A percentile compares a stretch with the other conserved stretches of the same genome.
Evolutionary conservation across 305 asterid genomes (phyloP).

Genomic region (Salvia sclarea): DNA sequence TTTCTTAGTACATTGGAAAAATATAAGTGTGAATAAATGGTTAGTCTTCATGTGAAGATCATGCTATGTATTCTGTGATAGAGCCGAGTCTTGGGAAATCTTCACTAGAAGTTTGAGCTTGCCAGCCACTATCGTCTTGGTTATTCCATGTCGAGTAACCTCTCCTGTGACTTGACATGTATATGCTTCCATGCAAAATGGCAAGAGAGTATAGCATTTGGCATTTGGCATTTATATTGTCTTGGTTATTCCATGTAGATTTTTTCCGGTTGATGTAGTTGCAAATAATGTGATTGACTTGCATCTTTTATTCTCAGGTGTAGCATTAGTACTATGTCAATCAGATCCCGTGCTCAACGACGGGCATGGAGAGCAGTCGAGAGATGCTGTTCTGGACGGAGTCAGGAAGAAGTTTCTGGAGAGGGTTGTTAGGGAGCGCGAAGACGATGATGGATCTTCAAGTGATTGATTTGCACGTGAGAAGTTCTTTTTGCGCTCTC

Average conservation of each 20-base stretch:
- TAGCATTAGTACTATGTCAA: slow-evolving; percentile 80
- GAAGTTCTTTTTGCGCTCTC: too few species aligned
- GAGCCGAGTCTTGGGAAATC: neutral
- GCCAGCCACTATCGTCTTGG: neutral
- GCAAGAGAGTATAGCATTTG: too few species aligned
- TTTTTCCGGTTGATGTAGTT: neutral
- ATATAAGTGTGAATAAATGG: neutral
- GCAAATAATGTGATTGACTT: neutral
- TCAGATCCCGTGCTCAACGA: slow-evolving; percentile 86
- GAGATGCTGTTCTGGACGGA: slow-evolving; percentile 78
- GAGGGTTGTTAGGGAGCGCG: slow-evolving; percentile 72
- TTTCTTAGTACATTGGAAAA: neutral
- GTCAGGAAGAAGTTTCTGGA: slow-evolving; percentile 79
- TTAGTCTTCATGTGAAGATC: slow-evolving; percentile 6
- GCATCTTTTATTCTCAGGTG: slow-evolving; percentile 47
- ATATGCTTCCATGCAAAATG: too few species aligned
- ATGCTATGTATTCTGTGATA: neutral
- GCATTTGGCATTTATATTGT: too few species aligned
- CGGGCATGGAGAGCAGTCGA: slow-evolving; percentile 74
- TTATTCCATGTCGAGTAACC: neutral
- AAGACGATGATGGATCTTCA: slow-evolving; percentile 72
- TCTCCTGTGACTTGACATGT: too few species aligned
- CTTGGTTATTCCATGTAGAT: neutral
- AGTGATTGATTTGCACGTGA: slow-evolving; percentile 27
- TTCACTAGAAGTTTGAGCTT: neutral